Conservation (phyloP, 306 rosid species). For the Prunus armeniaca region DNA sequence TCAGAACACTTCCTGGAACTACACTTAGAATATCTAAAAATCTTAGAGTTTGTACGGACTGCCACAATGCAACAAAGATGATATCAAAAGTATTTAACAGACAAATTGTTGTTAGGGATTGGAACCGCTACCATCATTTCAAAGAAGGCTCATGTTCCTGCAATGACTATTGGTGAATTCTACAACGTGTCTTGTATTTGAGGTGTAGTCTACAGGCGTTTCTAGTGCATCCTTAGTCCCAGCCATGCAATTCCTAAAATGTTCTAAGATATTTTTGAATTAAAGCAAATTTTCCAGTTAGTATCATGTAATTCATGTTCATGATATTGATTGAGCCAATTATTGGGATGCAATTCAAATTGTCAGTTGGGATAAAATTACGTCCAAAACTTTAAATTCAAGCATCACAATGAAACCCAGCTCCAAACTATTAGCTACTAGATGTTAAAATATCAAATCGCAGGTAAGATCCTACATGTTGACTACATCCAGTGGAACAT, state of each 20-base stretch:
- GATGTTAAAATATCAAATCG: constrained; percentile 9
- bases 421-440: constrained; percentile 12
- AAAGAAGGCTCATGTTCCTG: constrained; percentile 60
- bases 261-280: not conserved
- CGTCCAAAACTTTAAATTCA: not conserved
- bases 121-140: constrained; percentile 64
- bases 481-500: constrained; percentile 14
- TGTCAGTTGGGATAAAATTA: too few relatives aligned
- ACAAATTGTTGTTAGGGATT: constrained; percentile 52
- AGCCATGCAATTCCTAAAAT: not conserved
- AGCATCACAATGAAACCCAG: constrained; percentile 1
- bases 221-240: not conserved
- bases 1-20: constrained; percentile 43
- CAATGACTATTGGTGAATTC: constrained; percentile 55
- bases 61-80: constrained; percentile 58
- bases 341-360: not conserved
- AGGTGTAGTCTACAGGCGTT: not conserved
- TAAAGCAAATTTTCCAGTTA: not conserved
- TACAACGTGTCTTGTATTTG: not conserved
- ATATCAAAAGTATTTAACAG: constrained; percentile 50
- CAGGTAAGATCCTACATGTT: constrained; percentile 15
- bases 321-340: not conserved
- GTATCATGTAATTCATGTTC: not conserved
- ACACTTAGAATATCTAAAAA: constrained; percentile 55
- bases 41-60: constrained; percentile 54